Conservation (phyloP, 371 early-diverging fungal genomes). For the Circinella minor region DNA sequence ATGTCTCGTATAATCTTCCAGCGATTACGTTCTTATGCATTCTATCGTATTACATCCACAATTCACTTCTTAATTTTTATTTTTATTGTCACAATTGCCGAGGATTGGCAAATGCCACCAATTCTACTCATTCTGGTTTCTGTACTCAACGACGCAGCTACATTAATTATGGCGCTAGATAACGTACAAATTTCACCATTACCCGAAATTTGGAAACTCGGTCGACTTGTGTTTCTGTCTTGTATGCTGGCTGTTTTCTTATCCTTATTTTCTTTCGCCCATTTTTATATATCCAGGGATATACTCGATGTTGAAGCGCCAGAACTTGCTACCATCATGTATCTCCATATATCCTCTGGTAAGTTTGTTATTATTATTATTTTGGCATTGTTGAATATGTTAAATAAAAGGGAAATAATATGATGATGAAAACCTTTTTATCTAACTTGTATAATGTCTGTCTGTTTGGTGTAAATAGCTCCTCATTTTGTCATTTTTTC, state of each 20-base stretch:
- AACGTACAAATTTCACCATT: conserved; percentile 80
- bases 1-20: conserved; percentile 92
- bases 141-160: conserved; percentile 89
- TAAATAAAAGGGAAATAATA: no score
- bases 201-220: conserved; percentile 91
- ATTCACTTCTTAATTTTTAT: conserved; percentile 93
- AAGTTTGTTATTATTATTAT: conserved; percentile 11
- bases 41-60: conserved; percentile 93
- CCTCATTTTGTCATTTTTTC: conserved; percentile 97
- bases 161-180: conserved; percentile 91
- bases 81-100: conserved; percentile 83
- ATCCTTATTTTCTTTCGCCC: conserved; percentile 78
- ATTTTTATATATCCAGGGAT: conserved; percentile 78
- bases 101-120: conserved; percentile 84
- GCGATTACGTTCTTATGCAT: conserved; percentile 90
- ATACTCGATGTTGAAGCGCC: conserved; percentile 48
- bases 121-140: conserved; percentile 85
- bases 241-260: conserved; percentile 75
- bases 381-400: neutral
- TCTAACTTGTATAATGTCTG: no score
- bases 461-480: conserved; percentile 34
- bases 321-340: conserved; percentile 81
- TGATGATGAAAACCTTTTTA: no score
- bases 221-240: conserved; percentile 82
- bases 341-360: conserved; percentile 88